Conservation (phyloP, 2,329 filamentous ascomycete species). For the Microsporum canis region DNA sequence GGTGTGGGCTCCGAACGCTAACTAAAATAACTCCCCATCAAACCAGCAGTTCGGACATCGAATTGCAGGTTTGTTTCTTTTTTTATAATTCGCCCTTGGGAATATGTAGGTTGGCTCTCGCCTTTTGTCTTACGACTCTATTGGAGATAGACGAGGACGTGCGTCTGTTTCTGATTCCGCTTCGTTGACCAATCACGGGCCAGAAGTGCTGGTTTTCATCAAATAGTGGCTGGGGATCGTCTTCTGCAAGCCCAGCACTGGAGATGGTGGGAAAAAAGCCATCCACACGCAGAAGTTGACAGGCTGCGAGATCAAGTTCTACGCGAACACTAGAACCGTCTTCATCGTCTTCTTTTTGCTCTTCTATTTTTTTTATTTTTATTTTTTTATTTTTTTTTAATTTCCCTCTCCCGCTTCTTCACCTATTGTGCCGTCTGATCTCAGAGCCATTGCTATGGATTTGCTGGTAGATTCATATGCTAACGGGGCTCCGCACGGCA, state of each 20-base stretch:
- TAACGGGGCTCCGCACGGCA: background rate
- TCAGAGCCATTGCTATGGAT: background rate
- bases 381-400: background rate
- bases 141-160: background rate
- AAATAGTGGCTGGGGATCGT: background rate
- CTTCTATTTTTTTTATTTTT: background rate
- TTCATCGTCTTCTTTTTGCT: background rate
- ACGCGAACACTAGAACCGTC: slow-evolving; percentile 1
- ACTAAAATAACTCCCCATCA: background rate
- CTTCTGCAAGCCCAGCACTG: background rate
- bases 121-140: background rate
- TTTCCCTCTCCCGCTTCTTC: background rate
- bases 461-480: background rate
- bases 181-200: background rate
- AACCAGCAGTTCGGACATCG: background rate
- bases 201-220: background rate
- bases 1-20: too few relatives aligned
- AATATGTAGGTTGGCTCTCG: too few relatives aligned
- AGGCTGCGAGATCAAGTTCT: slow-evolving; percentile 3
- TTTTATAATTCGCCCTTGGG: background rate
- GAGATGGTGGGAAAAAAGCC: background rate
- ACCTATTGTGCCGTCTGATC: background rate
- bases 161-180: background rate
- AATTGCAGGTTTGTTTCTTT: background rate
- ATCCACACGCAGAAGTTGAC: background rate